Percentiles rank a stretch among this genome's conserved stretches.
These are phyloP conservation scores for Kodamaea nitidulidarum DNA, from an alignment of 805 yeast genomes.

Conservation along the genomic window DNA sequence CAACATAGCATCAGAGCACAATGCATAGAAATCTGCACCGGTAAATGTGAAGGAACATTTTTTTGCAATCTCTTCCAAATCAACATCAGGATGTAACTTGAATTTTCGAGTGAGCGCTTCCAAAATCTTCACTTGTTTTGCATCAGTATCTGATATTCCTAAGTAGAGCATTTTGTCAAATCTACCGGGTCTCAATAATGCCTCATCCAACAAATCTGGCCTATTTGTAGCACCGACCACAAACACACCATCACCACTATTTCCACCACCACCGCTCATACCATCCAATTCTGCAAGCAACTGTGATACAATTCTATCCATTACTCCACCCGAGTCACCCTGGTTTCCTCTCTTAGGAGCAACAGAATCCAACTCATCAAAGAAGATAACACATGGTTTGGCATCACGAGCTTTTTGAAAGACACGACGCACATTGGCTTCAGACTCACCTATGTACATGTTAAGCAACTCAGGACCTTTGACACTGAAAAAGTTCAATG, in stretches of 20 bases:
- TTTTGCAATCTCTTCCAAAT: slow-evolving; percentile 55
- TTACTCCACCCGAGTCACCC: slow-evolving; percentile 98
- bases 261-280: slow-evolving; percentile 70
- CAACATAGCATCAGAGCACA: slow-evolving; percentile 92
- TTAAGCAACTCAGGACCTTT: slow-evolving; percentile 96
- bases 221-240: slow-evolving; percentile 99
- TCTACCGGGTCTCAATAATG: slow-evolving; percentile 87
- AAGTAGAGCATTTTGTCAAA: slow-evolving; percentile 92
- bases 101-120: slow-evolving; percentile 88
- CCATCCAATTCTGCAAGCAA: slow-evolving; percentile 93
- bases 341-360: slow-evolving; percentile 98
- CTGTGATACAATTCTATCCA: slow-evolving; percentile 98
- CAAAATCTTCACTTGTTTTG: slow-evolving; percentile 79
- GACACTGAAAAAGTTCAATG: slow-evolving; percentile 90
- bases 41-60: slow-evolving; percentile 86
- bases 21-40: slow-evolving; percentile 96
- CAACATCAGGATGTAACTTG: slow-evolving; percentile 54
- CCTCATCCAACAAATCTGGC: slow-evolving; percentile 93
- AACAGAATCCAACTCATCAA: slow-evolving; percentile 95
- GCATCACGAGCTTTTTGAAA: slow-evolving; percentile 95
- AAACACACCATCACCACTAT: slow-evolving; percentile 74
- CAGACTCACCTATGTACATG: slow-evolving; percentile 98
- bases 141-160: slow-evolving; percentile 89
- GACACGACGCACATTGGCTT: slow-evolving; percentile 92
- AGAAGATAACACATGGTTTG: slow-evolving; percentile 94